phyloP scores from a whole-genome alignment of 345 rosid species.

The Reutealis trisperma region DNA sequence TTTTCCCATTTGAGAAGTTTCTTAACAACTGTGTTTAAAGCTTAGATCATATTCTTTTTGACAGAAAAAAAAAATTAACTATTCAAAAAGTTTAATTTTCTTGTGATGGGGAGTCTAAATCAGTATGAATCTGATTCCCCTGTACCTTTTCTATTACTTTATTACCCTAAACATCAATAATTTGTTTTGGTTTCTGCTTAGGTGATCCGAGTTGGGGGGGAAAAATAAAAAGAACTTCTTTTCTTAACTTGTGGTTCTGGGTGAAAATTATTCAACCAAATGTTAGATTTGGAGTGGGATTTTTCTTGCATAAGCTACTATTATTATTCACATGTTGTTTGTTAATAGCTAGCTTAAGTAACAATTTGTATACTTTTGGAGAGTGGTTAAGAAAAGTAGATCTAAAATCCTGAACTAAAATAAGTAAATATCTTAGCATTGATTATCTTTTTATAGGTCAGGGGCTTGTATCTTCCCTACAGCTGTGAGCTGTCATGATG shows the following conservation, averaged over 20 bases:
- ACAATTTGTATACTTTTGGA: not conserved
- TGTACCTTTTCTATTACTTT: not conserved
- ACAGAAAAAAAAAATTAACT: not conserved
- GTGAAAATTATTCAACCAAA: not conserved
- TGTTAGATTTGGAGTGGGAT: slow-evolving; percentile 14
- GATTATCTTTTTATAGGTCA: not conserved
- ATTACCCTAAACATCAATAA: not conserved
- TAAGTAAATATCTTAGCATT: not conserved
- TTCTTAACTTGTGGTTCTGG: no score
- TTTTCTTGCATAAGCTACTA: slow-evolving; percentile 19
- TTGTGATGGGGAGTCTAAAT: not conserved
- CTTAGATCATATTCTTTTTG: not conserved
- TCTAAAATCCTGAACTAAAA: not conserved
- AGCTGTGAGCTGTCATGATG: slow-evolving; percentile 39
- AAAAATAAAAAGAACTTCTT: not conserved
- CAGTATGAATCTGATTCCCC: not conserved
- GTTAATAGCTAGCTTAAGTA: not conserved
- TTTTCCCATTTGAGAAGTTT: not conserved
- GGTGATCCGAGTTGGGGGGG: not conserved
- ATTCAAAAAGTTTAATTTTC: not conserved
- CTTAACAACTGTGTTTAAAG: not conserved
- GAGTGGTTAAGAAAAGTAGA: slow-evolving; percentile 5
- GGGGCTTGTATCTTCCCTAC: not conserved
- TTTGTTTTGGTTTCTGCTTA: not conserved
- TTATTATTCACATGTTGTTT: not conserved